Conservation (phyloP, 768 basidiomycete species). For the Butyriboletus loyo region DNA sequence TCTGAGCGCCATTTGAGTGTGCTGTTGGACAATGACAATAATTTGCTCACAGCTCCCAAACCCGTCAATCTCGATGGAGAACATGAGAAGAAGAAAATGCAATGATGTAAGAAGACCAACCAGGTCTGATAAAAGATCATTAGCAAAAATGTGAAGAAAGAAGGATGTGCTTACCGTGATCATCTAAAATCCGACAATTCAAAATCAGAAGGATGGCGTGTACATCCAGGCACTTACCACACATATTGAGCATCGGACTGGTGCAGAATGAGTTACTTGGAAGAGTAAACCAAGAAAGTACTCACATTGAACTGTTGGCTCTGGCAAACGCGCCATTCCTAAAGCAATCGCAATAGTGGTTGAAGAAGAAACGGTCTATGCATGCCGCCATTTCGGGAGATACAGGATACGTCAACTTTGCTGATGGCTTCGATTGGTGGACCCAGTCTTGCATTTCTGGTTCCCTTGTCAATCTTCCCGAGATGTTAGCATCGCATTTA, state of each 20-base stretch:
- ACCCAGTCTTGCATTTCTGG: slow-evolving; percentile 90
- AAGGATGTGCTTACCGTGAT: slow-evolving; percentile 57
- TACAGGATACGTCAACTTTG: slow-evolving; percentile 57
- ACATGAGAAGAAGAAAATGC: not conserved
- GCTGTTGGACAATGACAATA: not conserved
- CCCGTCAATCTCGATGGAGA: slow-evolving; percentile 62
- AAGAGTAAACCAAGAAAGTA: not conserved
- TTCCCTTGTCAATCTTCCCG: slow-evolving; percentile 69
- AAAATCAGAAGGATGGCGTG: not conserved
- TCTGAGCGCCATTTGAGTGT: slow-evolving; percentile 40
- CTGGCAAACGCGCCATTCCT: slow-evolving; percentile 86
- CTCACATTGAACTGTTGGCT: slow-evolving; percentile 88
- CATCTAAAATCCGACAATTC: slow-evolving; percentile 45
- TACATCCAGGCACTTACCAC: slow-evolving; percentile 44
- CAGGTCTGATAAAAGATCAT: slow-evolving; percentile 38
- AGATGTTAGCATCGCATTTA: not conserved
- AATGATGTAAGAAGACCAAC: slow-evolving; percentile 29
- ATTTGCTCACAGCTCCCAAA: slow-evolving; percentile 72
- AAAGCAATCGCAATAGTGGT: slow-evolving; percentile 86
- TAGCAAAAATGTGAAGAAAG: not conserved
- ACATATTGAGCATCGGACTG: slow-evolving; percentile 88
- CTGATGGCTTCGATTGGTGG: slow-evolving; percentile 49
- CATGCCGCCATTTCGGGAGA: slow-evolving; percentile 70
- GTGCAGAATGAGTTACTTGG: slow-evolving; percentile 1
- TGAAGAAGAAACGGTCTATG: slow-evolving; percentile 87